Evolutionary conservation across 1,284 basidiomycete species (phyloP), one percentile per base, ranked within the genome.

Genomic region (Flammula alnicola): DNA sequence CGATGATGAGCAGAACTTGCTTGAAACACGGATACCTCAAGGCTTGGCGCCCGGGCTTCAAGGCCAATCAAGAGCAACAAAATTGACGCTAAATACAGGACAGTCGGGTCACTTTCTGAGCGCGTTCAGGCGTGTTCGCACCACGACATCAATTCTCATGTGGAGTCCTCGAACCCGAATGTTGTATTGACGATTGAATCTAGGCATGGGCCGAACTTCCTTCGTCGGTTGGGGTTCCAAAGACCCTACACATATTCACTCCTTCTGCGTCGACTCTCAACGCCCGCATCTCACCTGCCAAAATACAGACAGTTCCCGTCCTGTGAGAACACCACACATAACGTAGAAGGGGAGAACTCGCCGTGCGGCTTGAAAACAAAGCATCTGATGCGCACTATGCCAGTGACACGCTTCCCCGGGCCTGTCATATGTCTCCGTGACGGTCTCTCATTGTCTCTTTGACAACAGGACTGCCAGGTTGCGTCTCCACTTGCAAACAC

Each of bases 391-490:
- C 14, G 27, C 14, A 20, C n/a, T 26, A 12, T 32, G 29, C 22
- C 31, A 12, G 19, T 14, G 38, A 40, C 45, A 40, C 38, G 45
- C 12, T 33, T 46, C 29, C n/a, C 29, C 37, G 47, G 40, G 30
- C 47, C 54, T 52, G 54, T 49, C 49, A 43, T 29, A 42, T 36
- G 44, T 30, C 44, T 40, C 36, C 41, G n/a, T n/a, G n/a, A n/a
- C n/a, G 14, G n/a, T 14, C 25, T 36, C 30, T 6, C 36, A 47
- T n/a, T n/a, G n/a, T 55, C 54, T 47, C 54, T 55, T 47, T 55
- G 40, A 37, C 54, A 48, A 55, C 50, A 46, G 47, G 44, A 36
- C 37, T 48, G 40, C 30, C 45, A 33, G 17, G 17, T 39, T 47
- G 38, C 19, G 19, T 31, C 26, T 39, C 26, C 38, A 30, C 29